phyloP scores from a whole-genome alignment of 257 asterid genomes.

The Eustoma russellianum region DNA sequence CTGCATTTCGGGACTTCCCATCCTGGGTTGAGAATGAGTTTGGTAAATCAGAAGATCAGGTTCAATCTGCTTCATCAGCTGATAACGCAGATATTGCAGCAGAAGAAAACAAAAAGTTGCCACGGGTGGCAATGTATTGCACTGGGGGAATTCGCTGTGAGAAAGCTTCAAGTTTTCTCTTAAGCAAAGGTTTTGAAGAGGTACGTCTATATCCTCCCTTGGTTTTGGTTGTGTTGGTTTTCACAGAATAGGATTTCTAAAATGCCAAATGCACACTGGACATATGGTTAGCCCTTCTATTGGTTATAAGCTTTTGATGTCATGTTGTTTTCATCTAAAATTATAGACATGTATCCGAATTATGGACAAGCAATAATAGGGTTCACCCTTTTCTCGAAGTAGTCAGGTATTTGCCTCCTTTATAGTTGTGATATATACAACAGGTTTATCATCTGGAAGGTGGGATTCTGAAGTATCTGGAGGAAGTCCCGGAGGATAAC shows the following conservation, averaged over 20 bases:
- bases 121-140: conserved; percentile 96
- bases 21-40: conserved; percentile 65
- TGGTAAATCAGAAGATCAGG: conserved; percentile 21
- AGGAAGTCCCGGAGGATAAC: conserved; percentile 69
- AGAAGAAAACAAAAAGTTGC: conserved; percentile 38
- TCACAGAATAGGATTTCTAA: background rate
- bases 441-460: conserved; percentile 97
- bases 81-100: conserved; percentile 25
- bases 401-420: background rate
- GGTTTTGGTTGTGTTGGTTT: background rate
- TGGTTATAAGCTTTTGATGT: background rate
- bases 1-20: conserved; percentile 88
- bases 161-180: conserved; percentile 94
- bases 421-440: conserved; percentile 7
- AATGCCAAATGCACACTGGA: background rate
- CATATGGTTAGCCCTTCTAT: background rate
- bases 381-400: background rate
- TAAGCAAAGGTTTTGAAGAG: conserved; percentile 82
- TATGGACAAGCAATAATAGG: too few species aligned
- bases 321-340: background rate
- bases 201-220: conserved; percentile 32
- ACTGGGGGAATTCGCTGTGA: conserved; percentile 99
- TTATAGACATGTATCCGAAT: background rate
- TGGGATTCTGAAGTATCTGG: conserved; percentile 87
- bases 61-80: conserved; percentile 20